phyloP scores from a whole-genome alignment of 148 eudicot genomes.

The Hydrangea macrophylla region DNA sequence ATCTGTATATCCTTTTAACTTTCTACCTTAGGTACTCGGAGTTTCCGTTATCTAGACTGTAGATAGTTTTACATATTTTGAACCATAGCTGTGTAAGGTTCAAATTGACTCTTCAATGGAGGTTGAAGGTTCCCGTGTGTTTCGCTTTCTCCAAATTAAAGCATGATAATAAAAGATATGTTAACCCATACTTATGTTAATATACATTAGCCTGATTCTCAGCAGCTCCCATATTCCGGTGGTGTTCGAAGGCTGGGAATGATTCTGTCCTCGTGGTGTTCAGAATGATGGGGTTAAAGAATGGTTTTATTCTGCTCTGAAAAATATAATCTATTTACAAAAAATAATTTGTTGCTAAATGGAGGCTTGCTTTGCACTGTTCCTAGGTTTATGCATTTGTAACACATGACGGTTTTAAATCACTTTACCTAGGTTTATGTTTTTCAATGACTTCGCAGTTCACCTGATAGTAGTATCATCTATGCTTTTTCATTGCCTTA shows the following conservation, averaged over 20 bases:
- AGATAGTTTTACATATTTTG: too few species aligned
- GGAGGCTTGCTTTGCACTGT: not conserved
- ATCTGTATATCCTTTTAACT: not conserved
- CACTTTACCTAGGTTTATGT: too few species aligned
- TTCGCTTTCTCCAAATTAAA: not conserved
- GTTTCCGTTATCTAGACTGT: too few species aligned
- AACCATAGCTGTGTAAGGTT: not conserved
- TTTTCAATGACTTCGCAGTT: too few species aligned
- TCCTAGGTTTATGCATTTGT: too few species aligned
- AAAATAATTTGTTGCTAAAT: too few species aligned
- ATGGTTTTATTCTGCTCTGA: too few species aligned
- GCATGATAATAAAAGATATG: not conserved
- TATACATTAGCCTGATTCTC: too few species aligned
- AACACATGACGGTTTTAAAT: too few species aligned
- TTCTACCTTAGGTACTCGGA: not conserved
- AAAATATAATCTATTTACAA: too few species aligned
- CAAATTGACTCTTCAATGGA: constrained; percentile 5
- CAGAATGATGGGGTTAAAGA: not conserved
- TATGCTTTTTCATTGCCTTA: not conserved
- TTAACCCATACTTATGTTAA: not conserved
- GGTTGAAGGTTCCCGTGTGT: not conserved
- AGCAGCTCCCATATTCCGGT: not conserved
- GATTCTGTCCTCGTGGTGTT: constrained; percentile 5
- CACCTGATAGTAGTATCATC: too few species aligned
- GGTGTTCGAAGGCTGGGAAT: not conserved